Percentiles rank a stretch among this genome's conserved stretches.
These are phyloP conservation scores for Leishmania turanica DNA, from an alignment of 208 protist species.

Conservation along the genomic window DNA sequence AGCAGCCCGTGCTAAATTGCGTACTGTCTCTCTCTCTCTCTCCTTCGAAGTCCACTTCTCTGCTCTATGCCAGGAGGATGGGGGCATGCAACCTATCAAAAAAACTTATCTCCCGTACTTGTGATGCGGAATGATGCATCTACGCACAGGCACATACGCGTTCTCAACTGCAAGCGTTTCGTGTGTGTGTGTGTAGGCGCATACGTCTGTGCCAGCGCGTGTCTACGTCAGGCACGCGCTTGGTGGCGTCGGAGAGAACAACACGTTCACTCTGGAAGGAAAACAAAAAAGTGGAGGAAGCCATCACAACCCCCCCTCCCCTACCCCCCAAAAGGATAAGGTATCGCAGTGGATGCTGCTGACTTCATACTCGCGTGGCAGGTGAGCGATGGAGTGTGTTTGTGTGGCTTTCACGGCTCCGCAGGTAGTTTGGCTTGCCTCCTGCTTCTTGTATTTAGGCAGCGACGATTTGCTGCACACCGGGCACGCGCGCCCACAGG, in stretches of 20 bases:
- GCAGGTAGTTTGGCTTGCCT: not conserved
- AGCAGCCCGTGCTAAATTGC: not conserved
- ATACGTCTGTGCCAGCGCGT: not conserved
- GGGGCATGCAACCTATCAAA: not conserved
- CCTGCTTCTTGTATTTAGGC: not conserved
- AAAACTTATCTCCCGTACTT: not conserved
- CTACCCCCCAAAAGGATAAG: not conserved
- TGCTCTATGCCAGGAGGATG: not conserved
- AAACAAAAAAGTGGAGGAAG: not conserved
- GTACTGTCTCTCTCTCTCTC: not conserved
- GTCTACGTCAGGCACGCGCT: not conserved
- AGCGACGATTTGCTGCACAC: not conserved
- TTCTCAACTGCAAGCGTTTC: not conserved
- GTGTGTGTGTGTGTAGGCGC: not conserved
- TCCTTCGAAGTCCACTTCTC: not conserved
- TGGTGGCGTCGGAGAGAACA: not conserved
- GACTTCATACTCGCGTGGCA: not conserved
- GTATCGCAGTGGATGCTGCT: not conserved
- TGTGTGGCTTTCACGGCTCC: not conserved
- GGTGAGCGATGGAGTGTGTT: not conserved
- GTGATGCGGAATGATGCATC: not conserved
- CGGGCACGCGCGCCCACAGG: not conserved
- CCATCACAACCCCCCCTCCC: not conserved
- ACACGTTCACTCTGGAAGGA: not conserved
- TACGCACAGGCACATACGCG: not conserved